Percentiles rank a stretch among this genome's conserved stretches.
Evolutionary conservation across 306 rosid genomes (phyloP).

Genomic region (Nissolia schottii): DNA sequence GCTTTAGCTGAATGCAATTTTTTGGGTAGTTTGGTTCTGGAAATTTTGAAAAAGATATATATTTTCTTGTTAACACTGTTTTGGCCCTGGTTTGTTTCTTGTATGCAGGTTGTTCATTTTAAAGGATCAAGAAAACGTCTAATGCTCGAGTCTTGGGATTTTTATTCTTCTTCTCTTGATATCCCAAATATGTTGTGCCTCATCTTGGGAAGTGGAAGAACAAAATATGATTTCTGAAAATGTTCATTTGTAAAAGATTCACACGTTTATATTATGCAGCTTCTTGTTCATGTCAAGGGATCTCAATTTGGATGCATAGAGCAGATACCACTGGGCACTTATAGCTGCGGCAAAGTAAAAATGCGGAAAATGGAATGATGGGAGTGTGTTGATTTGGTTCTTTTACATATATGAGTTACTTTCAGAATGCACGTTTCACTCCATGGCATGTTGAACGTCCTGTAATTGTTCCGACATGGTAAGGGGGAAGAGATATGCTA

Average conservation of each 20-base stretch:
- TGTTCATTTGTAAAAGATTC: neutral
- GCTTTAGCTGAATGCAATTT: neutral
- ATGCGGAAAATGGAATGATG: too few relatives aligned
- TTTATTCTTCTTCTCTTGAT: conserved; percentile 48
- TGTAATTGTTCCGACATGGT: neutral
- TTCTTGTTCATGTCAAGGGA: neutral
- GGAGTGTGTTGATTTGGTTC: too few relatives aligned
- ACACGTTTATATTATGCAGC: neutral
- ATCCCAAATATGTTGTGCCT: conserved; percentile 81
- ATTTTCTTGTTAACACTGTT: neutral
- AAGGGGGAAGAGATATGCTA: too few relatives aligned
- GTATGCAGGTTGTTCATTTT: conserved; percentile 80
- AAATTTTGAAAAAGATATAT: neutral
- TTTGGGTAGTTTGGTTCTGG: neutral
- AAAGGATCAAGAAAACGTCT: conserved; percentile 98
- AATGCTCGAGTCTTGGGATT: conserved; percentile 93
- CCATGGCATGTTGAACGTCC: neutral
- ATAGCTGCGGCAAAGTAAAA: too few relatives aligned
- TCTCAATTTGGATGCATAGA: neutral
- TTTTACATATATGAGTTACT: neutral
- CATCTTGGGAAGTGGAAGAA: conserved; percentile 75
- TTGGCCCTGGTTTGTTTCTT: neutral
- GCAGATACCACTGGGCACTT: neutral
- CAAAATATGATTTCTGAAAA: conserved; percentile 75
- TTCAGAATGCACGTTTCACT: neutral